Evolutionary conservation across 2,329 filamentous ascomycete genomes (phyloP).

Genomic region (Metarhizium humberi): DNA sequence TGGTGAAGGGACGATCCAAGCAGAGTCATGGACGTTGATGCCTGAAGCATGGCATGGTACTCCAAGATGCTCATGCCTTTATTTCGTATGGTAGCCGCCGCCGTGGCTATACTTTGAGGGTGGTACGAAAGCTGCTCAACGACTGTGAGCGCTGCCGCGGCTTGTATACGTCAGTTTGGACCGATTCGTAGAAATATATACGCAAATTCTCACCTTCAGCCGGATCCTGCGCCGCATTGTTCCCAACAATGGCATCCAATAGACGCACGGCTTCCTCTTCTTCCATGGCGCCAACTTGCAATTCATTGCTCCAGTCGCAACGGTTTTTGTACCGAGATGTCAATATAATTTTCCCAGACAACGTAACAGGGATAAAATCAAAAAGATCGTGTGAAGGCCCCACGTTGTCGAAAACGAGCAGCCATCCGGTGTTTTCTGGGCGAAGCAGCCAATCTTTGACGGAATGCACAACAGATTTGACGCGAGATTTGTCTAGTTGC

Average conservation of each 20-base stretch:
- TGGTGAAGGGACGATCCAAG: constrained; percentile 14
- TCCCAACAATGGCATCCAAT: constrained; percentile 7
- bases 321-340: constrained; percentile 13
- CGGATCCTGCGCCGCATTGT: background rate
- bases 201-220: constrained; percentile 8
- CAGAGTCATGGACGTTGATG: constrained; percentile 6
- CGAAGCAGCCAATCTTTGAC: constrained; percentile 18
- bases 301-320: constrained; percentile 13
- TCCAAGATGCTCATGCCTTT: constrained; percentile 10
- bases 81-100: constrained; percentile 13
- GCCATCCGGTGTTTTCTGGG: constrained; percentile 15
- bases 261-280: constrained; percentile 12
- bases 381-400: constrained; percentile 15
- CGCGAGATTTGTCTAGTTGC: constrained; percentile 12
- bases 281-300: constrained; percentile 13
- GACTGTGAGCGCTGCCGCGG: constrained; percentile 10
- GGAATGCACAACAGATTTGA: constrained; percentile 15
- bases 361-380: constrained; percentile 16
- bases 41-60: constrained; percentile 8
- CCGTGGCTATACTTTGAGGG: constrained; percentile 12
- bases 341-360: constrained; percentile 15
- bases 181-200: background rate
- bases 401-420: constrained; percentile 16
- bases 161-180: constrained; percentile 5
- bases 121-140: constrained; percentile 12